Conservation (phyloP, 2,329 filamentous ascomycete genomes). For the Bipolaris bicolor region DNA sequence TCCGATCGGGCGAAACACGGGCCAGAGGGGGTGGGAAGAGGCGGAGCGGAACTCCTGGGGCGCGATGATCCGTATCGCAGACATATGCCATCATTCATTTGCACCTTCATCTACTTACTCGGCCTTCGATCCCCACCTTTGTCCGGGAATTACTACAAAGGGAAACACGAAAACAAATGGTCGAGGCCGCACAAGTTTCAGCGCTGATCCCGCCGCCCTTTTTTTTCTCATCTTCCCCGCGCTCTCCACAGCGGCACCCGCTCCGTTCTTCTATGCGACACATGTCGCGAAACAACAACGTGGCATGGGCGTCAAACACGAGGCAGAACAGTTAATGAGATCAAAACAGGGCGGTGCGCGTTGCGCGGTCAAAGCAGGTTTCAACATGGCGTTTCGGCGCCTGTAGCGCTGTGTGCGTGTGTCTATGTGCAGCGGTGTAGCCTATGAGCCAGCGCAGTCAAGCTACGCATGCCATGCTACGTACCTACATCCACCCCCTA, state of each 20-base stretch:
- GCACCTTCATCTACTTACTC: slow-evolving; percentile 21
- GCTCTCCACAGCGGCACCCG: slow-evolving; percentile 10
- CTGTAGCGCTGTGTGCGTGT: background rate
- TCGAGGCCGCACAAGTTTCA: slow-evolving; percentile 4
- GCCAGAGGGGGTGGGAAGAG: slow-evolving; percentile 3
- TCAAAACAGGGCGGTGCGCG: background rate
- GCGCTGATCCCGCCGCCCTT: slow-evolving; percentile 23
- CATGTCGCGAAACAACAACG: slow-evolving; percentile 20
- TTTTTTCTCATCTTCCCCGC: slow-evolving; percentile 17
- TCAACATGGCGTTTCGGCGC: slow-evolving; percentile 1
- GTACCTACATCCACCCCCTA: background rate
- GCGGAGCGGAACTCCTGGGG: slow-evolving; percentile 17
- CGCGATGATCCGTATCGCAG: slow-evolving; percentile 14
- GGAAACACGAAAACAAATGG: too few species aligned
- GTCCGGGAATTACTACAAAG: too few species aligned
- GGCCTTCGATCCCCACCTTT: slow-evolving; percentile 18
- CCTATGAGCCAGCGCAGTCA: background rate
- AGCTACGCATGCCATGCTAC: slow-evolving; percentile 7
- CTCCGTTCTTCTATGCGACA: slow-evolving; percentile 1
- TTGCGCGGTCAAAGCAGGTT: background rate
- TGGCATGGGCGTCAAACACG: slow-evolving; percentile 12
- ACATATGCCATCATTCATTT: slow-evolving; percentile 7
- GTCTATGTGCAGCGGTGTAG: slow-evolving; percentile 3
- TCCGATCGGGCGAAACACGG: slow-evolving; percentile 34
- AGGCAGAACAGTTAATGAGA: background rate